Conservation (phyloP, 345 rosid species). For the Syzygium aqueum region DNA sequence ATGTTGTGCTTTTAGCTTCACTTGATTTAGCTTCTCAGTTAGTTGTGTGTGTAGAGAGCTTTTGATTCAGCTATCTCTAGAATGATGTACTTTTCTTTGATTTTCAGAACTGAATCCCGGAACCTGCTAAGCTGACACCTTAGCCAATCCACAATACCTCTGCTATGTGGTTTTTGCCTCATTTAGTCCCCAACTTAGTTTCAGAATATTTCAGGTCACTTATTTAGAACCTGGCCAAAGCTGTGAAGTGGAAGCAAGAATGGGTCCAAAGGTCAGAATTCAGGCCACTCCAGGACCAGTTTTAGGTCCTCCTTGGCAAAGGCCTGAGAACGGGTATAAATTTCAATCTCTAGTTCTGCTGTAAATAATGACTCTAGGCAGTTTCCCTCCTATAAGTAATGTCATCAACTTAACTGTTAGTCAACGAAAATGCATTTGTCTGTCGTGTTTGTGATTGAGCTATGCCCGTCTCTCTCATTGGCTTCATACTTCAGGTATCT, state of each 20-base stretch:
- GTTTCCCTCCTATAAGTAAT: not conserved
- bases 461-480: not conserved
- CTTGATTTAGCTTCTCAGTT: not conserved
- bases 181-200: constrained; percentile 13
- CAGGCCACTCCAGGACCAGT: constrained; percentile 86
- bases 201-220: constrained; percentile 44
- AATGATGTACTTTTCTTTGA: not conserved
- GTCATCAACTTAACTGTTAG: not conserved
- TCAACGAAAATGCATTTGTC: not conserved
- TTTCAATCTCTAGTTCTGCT: not conserved
- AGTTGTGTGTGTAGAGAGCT: not conserved
- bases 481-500: constrained; percentile 38
- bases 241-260: constrained; percentile 36
- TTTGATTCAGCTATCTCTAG: not conserved
- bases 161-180: not conserved
- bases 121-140: not conserved
- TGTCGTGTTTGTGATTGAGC: not conserved
- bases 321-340: constrained; percentile 83
- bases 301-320: constrained; percentile 98
- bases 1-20: not conserved
- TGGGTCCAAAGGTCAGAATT: constrained; percentile 45
- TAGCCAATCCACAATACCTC: not conserved
- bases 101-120: not conserved
- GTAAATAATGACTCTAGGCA: not conserved
- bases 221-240: constrained; percentile 75